Base-by-base conservation (phyloP, 805 yeast species). In the Yamadazyma insecticola region DNA sequence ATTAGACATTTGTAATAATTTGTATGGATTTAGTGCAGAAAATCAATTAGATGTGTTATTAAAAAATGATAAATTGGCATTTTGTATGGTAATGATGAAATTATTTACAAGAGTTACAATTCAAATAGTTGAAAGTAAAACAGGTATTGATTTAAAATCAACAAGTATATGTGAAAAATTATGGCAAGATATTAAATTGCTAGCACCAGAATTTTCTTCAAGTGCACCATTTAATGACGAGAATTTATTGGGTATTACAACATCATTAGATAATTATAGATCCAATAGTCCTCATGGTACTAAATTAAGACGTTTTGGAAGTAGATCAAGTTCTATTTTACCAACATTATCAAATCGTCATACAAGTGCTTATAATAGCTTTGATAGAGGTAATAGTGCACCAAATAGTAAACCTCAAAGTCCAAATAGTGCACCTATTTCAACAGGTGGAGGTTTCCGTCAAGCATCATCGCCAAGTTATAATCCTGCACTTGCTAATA, bases 401-500 rank as follows among this genome's bases (percentile, higher is more conserved):
- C 21, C 7, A 8, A 19, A 19, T 19, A 11, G 11, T 19, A n/a
- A n/a, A n/a, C n/a, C n/a, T n/a, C n/a, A n/a, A n/a, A n/a, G n/a
- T n/a, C n/a, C 10, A 7, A 18, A 18, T 18, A 18, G 9, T 10
- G 10, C 21, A 18, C 21, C 21, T 10, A 18, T 7, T 8, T 11
- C 7, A 12, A 5, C 5, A 3, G 13, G 8, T 13, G 15, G n/a
- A 6, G 32, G 17, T 8, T 20, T 15, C 5, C 13, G 25, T 3
- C 27, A 21, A 12, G 3, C 6, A 17, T 20, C 15, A 10, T 43
- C 50, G 1, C 51, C 54, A 15, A 47, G 50, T 16, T 43, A 36
- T 25, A 50, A 47, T 32, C 51, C 56, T 5, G 35, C 55, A 3
- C 39, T 51, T 21, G 47, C 53, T 3, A 51, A 49, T 31, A 32